Evolutionary conservation across 768 basidiomycete genomes (phyloP).

Genomic region (Harrya chromipes): DNA sequence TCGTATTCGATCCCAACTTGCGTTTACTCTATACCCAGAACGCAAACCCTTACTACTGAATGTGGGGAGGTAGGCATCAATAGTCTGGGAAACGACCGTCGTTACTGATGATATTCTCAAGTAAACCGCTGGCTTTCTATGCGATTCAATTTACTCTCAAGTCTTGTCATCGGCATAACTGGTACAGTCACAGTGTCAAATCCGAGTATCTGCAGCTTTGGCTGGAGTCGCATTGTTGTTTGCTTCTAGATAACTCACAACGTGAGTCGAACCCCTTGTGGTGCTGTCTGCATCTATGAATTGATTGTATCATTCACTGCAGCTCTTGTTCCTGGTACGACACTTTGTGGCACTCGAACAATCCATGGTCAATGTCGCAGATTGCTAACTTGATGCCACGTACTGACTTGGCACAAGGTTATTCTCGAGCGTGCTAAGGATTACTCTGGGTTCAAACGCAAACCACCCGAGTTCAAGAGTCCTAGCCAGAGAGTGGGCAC

Average conservation of each 20-base stretch:
- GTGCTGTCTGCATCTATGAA: neutral
- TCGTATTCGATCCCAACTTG: neutral
- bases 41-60: conserved; percentile 82
- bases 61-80: conserved; percentile 70
- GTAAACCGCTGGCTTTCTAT: conserved; percentile 90
- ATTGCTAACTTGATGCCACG: neutral
- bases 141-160: conserved; percentile 81
- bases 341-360: conserved; percentile 88
- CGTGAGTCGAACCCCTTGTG: conserved; percentile 27
- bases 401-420: conserved; percentile 43
- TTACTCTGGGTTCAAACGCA: conserved; percentile 74
- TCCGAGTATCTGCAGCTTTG: conserved; percentile 65
- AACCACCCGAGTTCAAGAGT: conserved; percentile 76
- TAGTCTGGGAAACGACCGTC: neutral
- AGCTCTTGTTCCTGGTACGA: conserved; percentile 68
- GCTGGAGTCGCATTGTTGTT: conserved; percentile 89
- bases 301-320: conserved; percentile 19
- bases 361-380: conserved; percentile 62
- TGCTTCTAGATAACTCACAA: conserved; percentile 74
- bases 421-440: conserved; percentile 89
- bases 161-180: conserved; percentile 66
- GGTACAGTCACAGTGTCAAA: conserved; percentile 63
- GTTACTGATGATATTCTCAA: conserved; percentile 26
- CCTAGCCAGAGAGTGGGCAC: conserved; percentile 74
- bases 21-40: conserved; percentile 37